phyloP scores from a whole-genome alignment of 805 yeast genomes.

The Yarrowia deformans region DNA sequence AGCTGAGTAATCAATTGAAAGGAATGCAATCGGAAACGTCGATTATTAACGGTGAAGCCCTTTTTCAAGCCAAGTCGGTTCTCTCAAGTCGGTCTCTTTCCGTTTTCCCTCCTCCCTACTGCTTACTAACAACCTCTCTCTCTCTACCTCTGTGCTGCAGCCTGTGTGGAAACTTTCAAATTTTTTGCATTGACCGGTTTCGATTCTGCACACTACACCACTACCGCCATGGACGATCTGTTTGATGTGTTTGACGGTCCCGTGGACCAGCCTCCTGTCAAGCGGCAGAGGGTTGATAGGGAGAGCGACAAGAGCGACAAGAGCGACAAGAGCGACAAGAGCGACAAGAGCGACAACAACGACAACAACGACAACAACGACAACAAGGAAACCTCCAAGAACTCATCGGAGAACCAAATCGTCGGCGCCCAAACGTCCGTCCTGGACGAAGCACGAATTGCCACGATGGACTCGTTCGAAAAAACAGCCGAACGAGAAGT shows the following conservation, averaged over 20 bases:
- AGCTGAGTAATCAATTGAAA: too few relatives aligned
- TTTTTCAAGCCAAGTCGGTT: too few relatives aligned
- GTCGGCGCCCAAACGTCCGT: slow-evolving; percentile 5
- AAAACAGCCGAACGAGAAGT: slow-evolving; percentile 91
- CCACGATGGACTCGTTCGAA: slow-evolving; percentile 68
- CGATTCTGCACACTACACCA: background rate
- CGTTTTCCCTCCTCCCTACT: too few relatives aligned
- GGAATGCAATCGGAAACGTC: too few relatives aligned
- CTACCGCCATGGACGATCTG: slow-evolving; percentile 31
- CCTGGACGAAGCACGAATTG: slow-evolving; percentile 7
- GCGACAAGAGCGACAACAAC: background rate
- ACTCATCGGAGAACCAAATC: background rate
- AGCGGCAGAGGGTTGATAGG: slow-evolving; percentile 14
- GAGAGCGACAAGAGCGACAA: background rate
- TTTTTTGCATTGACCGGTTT: background rate
- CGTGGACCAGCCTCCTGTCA: slow-evolving; percentile 33
- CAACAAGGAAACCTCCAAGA: background rate
- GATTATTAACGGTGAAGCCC: too few relatives aligned
- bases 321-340: background rate
- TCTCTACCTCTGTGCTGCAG: background rate
- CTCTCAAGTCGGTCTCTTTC: too few relatives aligned
- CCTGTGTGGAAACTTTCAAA: background rate
- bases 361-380: background rate
- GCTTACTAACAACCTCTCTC: background rate
- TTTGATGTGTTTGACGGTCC: slow-evolving; percentile 39